Evolutionary conservation across 495 filamentous ascomycete species (phyloP).

Genomic region (Penicillium maclennaniae): DNA sequence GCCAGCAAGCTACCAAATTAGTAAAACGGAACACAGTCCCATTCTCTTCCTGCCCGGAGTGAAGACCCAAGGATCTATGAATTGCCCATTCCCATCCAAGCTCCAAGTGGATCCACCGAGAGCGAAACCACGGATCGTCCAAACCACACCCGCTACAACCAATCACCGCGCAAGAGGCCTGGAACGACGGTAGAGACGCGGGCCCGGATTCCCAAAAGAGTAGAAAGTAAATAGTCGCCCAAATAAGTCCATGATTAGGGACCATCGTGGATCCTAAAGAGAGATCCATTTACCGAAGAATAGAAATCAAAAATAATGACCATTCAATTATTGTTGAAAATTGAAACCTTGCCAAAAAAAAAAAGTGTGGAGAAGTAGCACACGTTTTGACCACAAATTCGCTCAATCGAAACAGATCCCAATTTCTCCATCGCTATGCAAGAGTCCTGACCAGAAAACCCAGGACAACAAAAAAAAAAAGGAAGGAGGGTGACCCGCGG

Average conservation of each 20-base stretch:
- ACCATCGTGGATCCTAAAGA: neutral
- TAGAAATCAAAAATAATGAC: neutral
- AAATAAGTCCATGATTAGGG: neutral
- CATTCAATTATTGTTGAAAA: neutral
- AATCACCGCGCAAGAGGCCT: neutral
- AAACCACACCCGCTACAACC: neutral
- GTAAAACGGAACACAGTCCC: too few species aligned
- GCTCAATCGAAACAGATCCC: slow-evolving; percentile 19
- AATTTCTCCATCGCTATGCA: slow-evolving; percentile 30
- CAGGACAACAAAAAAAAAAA: slow-evolving; percentile 15
- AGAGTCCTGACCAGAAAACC: slow-evolving; percentile 16
- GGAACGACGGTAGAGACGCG: too few species aligned
- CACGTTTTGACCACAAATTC: slow-evolving; percentile 12
- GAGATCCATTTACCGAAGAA: neutral
- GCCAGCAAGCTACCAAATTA: too few species aligned
- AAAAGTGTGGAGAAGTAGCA: slow-evolving; percentile 1
- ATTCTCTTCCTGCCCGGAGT: too few species aligned
- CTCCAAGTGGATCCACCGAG: neutral
- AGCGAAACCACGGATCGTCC: neutral
- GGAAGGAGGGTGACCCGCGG: neutral
- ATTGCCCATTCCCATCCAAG: neutral
- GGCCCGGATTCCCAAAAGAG: neutral
- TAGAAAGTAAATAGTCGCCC: neutral
- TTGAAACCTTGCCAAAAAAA: too few species aligned
- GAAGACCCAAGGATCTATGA: too few species aligned